phyloP scores from a whole-genome alignment of 2,329 filamentous ascomycete species.

The Leptographium procerum region DNA sequence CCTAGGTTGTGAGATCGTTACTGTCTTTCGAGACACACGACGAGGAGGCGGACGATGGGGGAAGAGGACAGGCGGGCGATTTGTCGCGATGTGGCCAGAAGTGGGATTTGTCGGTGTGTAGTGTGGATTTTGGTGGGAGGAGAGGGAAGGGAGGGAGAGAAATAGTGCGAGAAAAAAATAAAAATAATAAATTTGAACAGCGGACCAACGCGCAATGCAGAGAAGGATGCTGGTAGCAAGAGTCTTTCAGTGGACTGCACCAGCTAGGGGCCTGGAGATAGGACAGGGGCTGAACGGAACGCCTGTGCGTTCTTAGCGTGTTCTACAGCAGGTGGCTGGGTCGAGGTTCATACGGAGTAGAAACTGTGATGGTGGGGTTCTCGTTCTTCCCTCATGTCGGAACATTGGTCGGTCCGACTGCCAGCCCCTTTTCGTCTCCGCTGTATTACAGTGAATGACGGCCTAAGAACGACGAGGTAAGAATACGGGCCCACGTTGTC shows the following conservation, averaged over 20 bases:
- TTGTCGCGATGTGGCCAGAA: conserved; percentile 16
- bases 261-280: not conserved
- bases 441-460: not conserved
- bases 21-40: conserved; percentile 1
- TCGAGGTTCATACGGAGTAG: too few relatives aligned
- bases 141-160: conserved; percentile 2
- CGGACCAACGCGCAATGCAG: not conserved
- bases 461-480: not conserved
- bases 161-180: conserved; percentile 3
- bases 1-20: not conserved
- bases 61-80: conserved; percentile 9
- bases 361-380: not conserved
- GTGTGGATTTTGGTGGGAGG: conserved; percentile 9
- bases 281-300: not conserved
- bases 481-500: not conserved
- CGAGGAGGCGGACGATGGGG: not conserved
- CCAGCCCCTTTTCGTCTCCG: not conserved
- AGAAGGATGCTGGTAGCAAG: not conserved
- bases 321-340: not conserved
- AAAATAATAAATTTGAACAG: not conserved
- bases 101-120: conserved; percentile 16
- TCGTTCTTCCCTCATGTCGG: not conserved
- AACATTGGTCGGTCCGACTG: not conserved
- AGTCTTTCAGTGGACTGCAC: not conserved
- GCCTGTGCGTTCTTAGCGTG: not conserved